Percentiles rank a stretch among this genome's conserved stretches.
Conservation (phyloP, 768 basidiomycete species). For the Amyloporia xantha region DNA sequence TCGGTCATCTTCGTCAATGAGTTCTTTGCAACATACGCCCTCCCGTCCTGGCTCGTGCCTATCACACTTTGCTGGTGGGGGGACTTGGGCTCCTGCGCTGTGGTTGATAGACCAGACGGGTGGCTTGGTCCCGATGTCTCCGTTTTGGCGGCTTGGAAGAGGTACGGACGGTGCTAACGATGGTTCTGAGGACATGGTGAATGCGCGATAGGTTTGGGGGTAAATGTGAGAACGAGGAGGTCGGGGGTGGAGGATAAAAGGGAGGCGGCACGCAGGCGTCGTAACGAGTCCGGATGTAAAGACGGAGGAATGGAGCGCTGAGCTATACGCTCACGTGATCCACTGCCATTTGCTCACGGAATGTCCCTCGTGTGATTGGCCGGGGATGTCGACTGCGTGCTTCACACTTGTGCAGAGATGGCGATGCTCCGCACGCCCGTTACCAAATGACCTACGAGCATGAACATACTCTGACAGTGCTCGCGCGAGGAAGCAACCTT, state of each 20-base stretch:
- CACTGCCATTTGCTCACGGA: background rate
- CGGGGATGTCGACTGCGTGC: background rate
- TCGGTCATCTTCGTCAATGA: slow-evolving; percentile 73
- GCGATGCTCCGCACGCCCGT: too few relatives aligned
- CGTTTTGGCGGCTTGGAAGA: slow-evolving; percentile 13
- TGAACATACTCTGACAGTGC: too few relatives aligned
- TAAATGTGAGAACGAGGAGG: background rate
- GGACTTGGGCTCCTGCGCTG: slow-evolving; percentile 28
- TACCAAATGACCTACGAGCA: background rate
- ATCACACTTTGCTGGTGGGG: slow-evolving; percentile 54
- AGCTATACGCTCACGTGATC: background rate
- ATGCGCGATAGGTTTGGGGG: background rate
- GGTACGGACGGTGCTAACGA: slow-evolving; percentile 15
- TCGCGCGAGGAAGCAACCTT: too few relatives aligned
- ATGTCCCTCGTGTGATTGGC: background rate
- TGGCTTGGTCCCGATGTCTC: slow-evolving; percentile 28
- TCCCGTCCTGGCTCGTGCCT: slow-evolving; percentile 40
- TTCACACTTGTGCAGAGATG: background rate
- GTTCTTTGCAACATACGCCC: slow-evolving; percentile 84
- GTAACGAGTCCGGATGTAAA: background rate
- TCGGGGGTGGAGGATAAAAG: background rate
- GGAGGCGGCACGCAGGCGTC: background rate
- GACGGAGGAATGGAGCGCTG: background rate
- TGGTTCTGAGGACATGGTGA: slow-evolving; percentile 8
- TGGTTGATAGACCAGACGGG: slow-evolving; percentile 63